Percentiles rank a stretch among this genome's conserved stretches.
These are phyloP conservation scores for Aspergillus bombycis DNA, from an alignment of 2,329 filamentous ascomycete genomes.

Conservation along the genomic window DNA sequence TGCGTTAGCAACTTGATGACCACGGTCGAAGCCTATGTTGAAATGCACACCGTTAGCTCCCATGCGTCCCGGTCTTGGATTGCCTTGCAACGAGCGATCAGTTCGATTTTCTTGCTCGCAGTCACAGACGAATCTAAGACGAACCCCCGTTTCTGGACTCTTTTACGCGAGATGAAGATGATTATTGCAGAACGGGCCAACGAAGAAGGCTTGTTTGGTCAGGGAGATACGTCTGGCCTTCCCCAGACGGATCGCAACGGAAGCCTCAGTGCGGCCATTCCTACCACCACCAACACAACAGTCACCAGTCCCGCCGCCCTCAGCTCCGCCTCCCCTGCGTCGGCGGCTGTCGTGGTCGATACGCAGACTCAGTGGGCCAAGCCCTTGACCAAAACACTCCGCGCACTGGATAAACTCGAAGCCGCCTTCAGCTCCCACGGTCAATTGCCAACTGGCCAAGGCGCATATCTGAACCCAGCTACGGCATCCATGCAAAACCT, in stretches of 20 bases:
- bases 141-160: constrained; percentile 42
- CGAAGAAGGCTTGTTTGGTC: constrained; percentile 35
- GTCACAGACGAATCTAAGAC: constrained; percentile 50
- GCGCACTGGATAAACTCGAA: constrained; percentile 50
- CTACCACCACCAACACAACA: constrained; percentile 34
- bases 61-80: constrained; percentile 52
- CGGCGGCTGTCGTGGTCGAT: constrained; percentile 33
- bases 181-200: constrained; percentile 49
- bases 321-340: constrained; percentile 32
- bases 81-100: constrained; percentile 50
- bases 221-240: constrained; percentile 16
- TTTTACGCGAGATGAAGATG: constrained; percentile 47
- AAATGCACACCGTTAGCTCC: constrained; percentile 50
- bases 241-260: constrained; percentile 16
- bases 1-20: constrained; percentile 60
- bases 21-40: constrained; percentile 64
- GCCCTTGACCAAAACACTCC: constrained; percentile 49
- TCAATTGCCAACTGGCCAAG: constrained; percentile 13
- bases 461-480: constrained; percentile 23
- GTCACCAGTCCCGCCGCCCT: constrained; percentile 28
- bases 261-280: constrained; percentile 23
- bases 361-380: constrained; percentile 50
- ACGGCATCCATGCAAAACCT: constrained; percentile 19
- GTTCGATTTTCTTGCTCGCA: constrained; percentile 51
- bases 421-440: constrained; percentile 38